Evolutionary conservation across 495 filamentous ascomycete species (phyloP).

Genomic region (Hyphodiscus hymeniophilus): DNA sequence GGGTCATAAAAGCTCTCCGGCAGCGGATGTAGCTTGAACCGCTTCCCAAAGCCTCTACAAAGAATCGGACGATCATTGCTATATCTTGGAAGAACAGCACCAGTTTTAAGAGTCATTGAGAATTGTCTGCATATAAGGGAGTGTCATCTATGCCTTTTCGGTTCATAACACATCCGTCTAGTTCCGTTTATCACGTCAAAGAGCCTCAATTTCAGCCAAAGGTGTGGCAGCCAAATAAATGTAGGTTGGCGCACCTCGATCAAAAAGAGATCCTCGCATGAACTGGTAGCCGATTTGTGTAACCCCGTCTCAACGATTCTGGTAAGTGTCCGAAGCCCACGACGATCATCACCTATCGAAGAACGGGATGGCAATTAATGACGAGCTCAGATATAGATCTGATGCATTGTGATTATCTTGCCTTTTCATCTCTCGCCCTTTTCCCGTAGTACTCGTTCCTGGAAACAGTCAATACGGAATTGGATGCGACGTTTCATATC

Average conservation of each 20-base stretch:
- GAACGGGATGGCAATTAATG: neutral
- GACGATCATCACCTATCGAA: neutral
- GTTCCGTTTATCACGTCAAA: neutral
- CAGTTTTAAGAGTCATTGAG: too few species aligned
- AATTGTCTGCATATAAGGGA: too few species aligned
- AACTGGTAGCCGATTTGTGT: neutral
- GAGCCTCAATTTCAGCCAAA: neutral
- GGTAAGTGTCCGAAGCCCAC: neutral
- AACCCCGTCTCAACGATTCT: neutral
- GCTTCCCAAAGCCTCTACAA: too few species aligned
- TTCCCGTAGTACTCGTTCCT: slow-evolving; percentile 15
- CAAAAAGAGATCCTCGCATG: slow-evolving; percentile 7
- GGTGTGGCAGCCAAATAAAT: neutral
- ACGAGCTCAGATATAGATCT: neutral
- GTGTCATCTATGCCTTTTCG: too few species aligned
- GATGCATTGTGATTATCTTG: slow-evolving; percentile 1
- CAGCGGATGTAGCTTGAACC: too few species aligned
- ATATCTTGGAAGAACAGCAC: too few species aligned
- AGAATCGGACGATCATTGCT: too few species aligned
- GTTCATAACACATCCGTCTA: neutral
- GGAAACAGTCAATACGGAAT: neutral
- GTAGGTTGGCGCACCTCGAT: neutral
- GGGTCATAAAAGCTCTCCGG: too few species aligned
- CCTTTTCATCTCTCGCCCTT: slow-evolving; percentile 8
- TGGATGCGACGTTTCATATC: neutral